A percentile compares a stretch with the other conserved stretches of the same genome.
These are phyloP conservation scores for Malus sylvestris DNA, from an alignment of 306 rosid genomes.

Conservation along the genomic window DNA sequence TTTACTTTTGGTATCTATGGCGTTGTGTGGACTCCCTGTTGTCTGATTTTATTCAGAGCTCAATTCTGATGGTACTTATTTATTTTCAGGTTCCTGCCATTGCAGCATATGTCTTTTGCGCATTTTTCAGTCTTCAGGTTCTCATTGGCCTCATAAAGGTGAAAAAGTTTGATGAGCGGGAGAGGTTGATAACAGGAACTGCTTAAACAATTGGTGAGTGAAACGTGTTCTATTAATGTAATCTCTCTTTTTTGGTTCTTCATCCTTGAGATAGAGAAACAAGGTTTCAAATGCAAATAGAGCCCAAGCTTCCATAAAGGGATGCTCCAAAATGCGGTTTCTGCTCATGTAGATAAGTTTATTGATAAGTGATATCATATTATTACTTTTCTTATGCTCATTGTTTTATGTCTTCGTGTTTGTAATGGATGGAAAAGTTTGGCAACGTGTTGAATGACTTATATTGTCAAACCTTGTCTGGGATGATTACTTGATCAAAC, in stretches of 20 bases:
- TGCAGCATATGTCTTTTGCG: slow-evolving; percentile 58
- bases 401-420: not conserved
- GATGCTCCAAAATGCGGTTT: not conserved
- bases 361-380: not conserved
- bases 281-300: not conserved
- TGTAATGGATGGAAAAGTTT: not conserved
- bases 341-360: not conserved
- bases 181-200: slow-evolving; percentile 79
- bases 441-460: not conserved
- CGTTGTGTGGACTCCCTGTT: not conserved
- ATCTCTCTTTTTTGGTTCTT: not conserved
- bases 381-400: not conserved
- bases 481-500: not conserved
- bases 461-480: not conserved
- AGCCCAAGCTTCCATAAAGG: not conserved
- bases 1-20: not conserved
- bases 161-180: slow-evolving; percentile 80
- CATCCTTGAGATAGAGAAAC: slow-evolving; percentile 9
- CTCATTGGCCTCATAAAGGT: slow-evolving; percentile 83
- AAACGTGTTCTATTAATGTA: slow-evolving; percentile 9
- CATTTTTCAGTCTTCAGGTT: slow-evolving; percentile 81
- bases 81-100: slow-evolving; percentile 71
- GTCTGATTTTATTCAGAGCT: not conserved
- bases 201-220: slow-evolving; percentile 61
- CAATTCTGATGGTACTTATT: not conserved